Percentiles rank a stretch among this genome's conserved stretches.
These are phyloP conservation scores for Diaporthe caulivora DNA, from an alignment of 2,329 filamentous ascomycete genomes.

Conservation along the genomic window DNA sequence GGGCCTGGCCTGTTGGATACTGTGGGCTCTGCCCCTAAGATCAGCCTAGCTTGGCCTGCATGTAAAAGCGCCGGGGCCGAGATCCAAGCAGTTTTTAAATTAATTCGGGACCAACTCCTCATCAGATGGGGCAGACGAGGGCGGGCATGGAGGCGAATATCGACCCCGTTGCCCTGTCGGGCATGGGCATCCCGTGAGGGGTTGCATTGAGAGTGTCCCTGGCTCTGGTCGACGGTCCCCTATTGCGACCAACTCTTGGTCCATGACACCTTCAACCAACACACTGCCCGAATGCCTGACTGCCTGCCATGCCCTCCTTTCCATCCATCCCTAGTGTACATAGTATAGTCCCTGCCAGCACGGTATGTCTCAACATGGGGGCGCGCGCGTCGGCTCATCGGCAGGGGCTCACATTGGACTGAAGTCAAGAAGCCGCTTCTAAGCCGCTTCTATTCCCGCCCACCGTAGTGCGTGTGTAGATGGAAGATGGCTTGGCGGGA, in stretches of 20 bases:
- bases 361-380: neutral
- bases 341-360: too few relatives aligned
- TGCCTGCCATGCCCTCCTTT: neutral
- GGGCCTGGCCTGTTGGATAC: slow-evolving; percentile 1
- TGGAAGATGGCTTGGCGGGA: slow-evolving; percentile 12
- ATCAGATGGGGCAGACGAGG: neutral
- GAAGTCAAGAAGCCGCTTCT: neutral
- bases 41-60: slow-evolving; percentile 20
- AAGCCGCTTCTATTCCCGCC: neutral
- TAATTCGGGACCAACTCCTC: slow-evolving; percentile 28
- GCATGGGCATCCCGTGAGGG: slow-evolving; percentile 21
- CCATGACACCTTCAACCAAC: slow-evolving; percentile 17
- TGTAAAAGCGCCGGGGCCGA: slow-evolving; percentile 25
- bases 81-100: slow-evolving; percentile 27
- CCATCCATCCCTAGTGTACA: too few relatives aligned
- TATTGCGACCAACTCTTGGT: slow-evolving; percentile 15
- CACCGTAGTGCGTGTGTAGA: neutral
- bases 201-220: slow-evolving; percentile 22
- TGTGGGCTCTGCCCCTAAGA: slow-evolving; percentile 18
- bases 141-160: neutral
- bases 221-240: neutral
- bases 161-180: slow-evolving; percentile 9
- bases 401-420: slow-evolving; percentile 13
- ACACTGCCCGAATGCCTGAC: neutral
- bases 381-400: slow-evolving; percentile 21